phyloP scores from a whole-genome alignment of 1,139 yeast genomes.

The Trichomonascaceae sp. region DNA sequence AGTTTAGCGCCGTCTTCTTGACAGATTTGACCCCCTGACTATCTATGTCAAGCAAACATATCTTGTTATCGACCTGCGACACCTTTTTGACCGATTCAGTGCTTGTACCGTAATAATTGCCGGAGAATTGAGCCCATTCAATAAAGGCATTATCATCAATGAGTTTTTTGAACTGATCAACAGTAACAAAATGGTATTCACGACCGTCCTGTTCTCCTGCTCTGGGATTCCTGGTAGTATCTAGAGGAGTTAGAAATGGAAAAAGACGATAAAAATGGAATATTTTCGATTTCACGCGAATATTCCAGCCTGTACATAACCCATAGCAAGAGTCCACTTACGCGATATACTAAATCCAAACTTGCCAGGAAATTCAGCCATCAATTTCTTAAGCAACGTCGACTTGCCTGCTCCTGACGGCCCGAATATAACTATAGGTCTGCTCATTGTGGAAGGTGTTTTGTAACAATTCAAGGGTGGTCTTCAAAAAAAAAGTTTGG shows the following conservation, averaged over 20 bases:
- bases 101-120: slow-evolving; percentile 94
- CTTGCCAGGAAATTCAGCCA: slow-evolving; percentile 80
- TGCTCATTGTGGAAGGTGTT: not conserved
- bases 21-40: slow-evolving; percentile 98
- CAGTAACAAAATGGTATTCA: slow-evolving; percentile 81
- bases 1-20: slow-evolving; percentile 73
- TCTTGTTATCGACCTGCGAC: slow-evolving; percentile 44
- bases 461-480: not conserved
- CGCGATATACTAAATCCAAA: slow-evolving; percentile 90
- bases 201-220: slow-evolving; percentile 84
- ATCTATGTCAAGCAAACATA: slow-evolving; percentile 91
- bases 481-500: not conserved
- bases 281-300: too few relatives aligned
- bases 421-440: slow-evolving; percentile 94
- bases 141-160: slow-evolving; percentile 73
- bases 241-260: slow-evolving; percentile 26
- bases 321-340: too few relatives aligned
- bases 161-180: slow-evolving; percentile 69
- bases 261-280: too few relatives aligned
- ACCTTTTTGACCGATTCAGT: slow-evolving; percentile 78
- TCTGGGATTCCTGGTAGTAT: slow-evolving; percentile 90
- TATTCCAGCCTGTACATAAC: too few relatives aligned
- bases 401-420: slow-evolving; percentile 97
- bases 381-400: slow-evolving; percentile 79
- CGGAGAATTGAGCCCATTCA: slow-evolving; percentile 98